Percentiles rank a stretch among this genome's conserved stretches.
Evolutionary conservation across 768 basidiomycete genomes (phyloP).

Genomic region (Podaxis carcinomalis): DNA sequence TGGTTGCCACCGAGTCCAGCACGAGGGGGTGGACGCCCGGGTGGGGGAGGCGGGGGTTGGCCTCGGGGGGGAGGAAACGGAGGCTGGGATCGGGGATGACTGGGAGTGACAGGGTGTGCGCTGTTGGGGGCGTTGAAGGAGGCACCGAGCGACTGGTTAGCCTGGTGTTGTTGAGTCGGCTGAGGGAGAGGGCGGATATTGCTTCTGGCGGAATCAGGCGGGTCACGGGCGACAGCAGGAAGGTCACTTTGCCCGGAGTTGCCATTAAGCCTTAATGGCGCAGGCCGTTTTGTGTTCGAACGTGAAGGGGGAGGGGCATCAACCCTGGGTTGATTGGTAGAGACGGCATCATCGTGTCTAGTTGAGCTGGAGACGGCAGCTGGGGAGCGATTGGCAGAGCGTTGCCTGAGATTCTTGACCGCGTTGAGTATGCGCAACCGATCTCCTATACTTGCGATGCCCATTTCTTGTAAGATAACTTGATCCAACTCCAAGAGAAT

Average conservation of each 20-base stretch:
- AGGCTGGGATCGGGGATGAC: constrained; percentile 40
- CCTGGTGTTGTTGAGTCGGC: constrained; percentile 38
- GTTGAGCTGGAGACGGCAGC: constrained; percentile 3
- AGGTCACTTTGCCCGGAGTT: constrained; percentile 55
- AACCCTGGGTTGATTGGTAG: constrained; percentile 14
- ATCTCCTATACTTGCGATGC: constrained; percentile 86
- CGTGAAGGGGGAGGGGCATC: constrained; percentile 32
- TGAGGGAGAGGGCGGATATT: constrained; percentile 22
- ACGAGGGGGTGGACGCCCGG: constrained; percentile 32
- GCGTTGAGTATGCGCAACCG: constrained; percentile 82
- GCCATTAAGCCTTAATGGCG: constrained; percentile 72
- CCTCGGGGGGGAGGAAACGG: constrained; percentile 66
- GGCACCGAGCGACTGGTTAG: constrained; percentile 43
- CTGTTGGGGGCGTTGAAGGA: constrained; percentile 34
- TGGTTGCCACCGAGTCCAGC: neutral
- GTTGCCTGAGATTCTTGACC: constrained; percentile 72
- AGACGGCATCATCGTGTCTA: constrained; percentile 13
- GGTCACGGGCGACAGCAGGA: constrained; percentile 68
- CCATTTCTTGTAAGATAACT: constrained; percentile 84
- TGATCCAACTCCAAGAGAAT: constrained; percentile 92
- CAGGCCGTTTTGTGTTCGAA: constrained; percentile 47
- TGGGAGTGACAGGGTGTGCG: constrained; percentile 24
- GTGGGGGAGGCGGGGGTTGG: constrained; percentile 51
- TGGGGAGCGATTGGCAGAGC: constrained; percentile 32
- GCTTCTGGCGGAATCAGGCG: constrained; percentile 50